Evolutionary conservation across 129 eudicot genomes (phyloP), one percentile per base, ranked within the genome.

Genomic region (Artemisia tridentata): DNA sequence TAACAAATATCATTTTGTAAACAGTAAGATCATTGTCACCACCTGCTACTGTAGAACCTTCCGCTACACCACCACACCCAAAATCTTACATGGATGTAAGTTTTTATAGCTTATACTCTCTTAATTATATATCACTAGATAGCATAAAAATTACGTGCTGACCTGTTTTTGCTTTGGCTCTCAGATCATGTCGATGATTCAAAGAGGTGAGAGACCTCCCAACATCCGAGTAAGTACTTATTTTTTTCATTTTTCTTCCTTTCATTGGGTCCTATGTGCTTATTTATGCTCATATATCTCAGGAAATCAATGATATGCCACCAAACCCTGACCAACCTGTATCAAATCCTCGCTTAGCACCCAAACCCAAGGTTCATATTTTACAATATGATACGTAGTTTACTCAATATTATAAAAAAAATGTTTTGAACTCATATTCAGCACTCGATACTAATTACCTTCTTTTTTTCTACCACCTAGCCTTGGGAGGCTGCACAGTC

Each of bases 141-240:
- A 2, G 8, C 4, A 19, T 3, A 0, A 3, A 19, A 56, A 56
- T 11, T 16, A 19, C 21, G 20, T 16, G 5, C 41, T 70, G 34
- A 68, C 51, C 10, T 19, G 27, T 45, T 27, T 60, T 25, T 65
- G 43, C 51, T 38, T 59, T 47, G 8, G 46, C 66, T 68, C 81
- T 78, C 89, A 93, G 99, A 90, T 89, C 51, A 87, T 93, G 93
- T 81, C 82, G 23, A 93, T 89, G 99, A 80, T 87, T 74, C 92
- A 90, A 83, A 87, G 99, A 85, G 99, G 99, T 78, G 99, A 89
- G 82, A 87, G 74, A 72, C 99, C 99, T 46, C 74, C 97, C 45
- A 89, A 93, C 78, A 83, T 93, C 71, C 84, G 91, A 68, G 99
- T 93, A 83, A 80, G 49, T 21, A 19, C n/a, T 45, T 16, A 29